These are phyloP conservation scores for Aspergillus sp. DNA, from an alignment of 2,329 filamentous ascomycete genomes.

Conservation along the genomic window DNA sequence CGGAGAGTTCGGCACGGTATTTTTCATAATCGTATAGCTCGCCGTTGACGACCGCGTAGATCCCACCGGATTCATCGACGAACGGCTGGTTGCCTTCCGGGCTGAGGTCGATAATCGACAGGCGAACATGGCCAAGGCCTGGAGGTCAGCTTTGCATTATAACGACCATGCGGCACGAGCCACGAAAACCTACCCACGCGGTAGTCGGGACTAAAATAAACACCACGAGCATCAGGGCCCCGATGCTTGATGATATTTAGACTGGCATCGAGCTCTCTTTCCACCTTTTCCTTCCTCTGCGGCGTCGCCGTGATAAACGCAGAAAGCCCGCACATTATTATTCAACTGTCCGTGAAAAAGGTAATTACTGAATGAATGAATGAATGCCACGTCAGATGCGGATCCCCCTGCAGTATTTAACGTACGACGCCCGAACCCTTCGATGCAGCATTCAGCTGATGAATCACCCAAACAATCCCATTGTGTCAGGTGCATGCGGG, in stretches of 20 bases:
- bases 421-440: too few species aligned
- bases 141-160: conserved; percentile 1
- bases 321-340: not conserved
- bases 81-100: conserved; percentile 46
- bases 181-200: conserved; percentile 30
- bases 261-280: conserved; percentile 19
- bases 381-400: too few species aligned
- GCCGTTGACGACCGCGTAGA: conserved; percentile 57
- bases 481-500: too few species aligned
- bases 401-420: too few species aligned
- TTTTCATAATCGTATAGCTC: conserved; percentile 54
- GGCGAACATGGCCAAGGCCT: conserved; percentile 48
- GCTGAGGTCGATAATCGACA: conserved; percentile 51
- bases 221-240: conserved; percentile 43
- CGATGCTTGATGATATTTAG: conserved; percentile 40
- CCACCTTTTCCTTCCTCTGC: conserved; percentile 1
- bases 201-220: conserved; percentile 43
- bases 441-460: too few species aligned
- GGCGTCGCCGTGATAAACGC: not conserved
- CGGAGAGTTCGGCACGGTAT: conserved; percentile 34
- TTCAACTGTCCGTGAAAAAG: too few species aligned
- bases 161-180: too few species aligned
- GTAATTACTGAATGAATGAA: too few species aligned
- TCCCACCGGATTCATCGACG: conserved; percentile 29
- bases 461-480: too few species aligned